Evolutionary conservation across 164 flowering plant genomes (phyloP).

Genomic region (Malania oleifera): DNA sequence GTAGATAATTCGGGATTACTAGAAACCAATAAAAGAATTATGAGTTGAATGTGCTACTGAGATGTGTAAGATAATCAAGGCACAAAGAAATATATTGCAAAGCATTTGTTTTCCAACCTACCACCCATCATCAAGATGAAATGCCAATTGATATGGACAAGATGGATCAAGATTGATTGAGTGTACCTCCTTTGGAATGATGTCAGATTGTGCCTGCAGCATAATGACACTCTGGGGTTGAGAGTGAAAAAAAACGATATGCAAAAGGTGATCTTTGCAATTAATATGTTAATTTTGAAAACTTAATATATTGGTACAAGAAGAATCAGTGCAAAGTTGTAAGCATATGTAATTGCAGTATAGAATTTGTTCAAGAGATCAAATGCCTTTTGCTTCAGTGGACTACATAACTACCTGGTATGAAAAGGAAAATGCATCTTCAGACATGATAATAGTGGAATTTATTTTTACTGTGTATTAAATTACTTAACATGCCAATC

Average conservation of each 20-base stretch:
- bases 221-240: background rate
- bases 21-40: no score
- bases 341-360: no score
- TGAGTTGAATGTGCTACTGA: background rate
- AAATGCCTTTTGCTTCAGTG: no score
- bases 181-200: conserved; percentile 63
- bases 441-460: no score
- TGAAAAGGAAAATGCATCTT: no score
- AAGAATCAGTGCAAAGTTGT: background rate
- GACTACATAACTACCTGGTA: no score
- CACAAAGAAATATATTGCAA: background rate
- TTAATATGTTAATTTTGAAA: background rate
- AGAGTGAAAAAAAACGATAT: background rate
- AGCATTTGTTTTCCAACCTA: conserved; percentile 30
- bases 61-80: background rate
- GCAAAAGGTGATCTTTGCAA: background rate
- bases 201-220: conserved; percentile 74
- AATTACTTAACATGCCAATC: no score
- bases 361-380: no score
- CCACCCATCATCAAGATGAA: conserved; percentile 97
- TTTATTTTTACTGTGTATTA: no score
- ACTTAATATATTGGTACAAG: background rate
- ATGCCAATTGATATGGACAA: conserved; percentile 77
- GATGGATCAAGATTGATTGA: conserved; percentile 79
- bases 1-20: no score